Conservation (phyloP, 768 basidiomycete species). For the Boletus subcaerulescens region DNA sequence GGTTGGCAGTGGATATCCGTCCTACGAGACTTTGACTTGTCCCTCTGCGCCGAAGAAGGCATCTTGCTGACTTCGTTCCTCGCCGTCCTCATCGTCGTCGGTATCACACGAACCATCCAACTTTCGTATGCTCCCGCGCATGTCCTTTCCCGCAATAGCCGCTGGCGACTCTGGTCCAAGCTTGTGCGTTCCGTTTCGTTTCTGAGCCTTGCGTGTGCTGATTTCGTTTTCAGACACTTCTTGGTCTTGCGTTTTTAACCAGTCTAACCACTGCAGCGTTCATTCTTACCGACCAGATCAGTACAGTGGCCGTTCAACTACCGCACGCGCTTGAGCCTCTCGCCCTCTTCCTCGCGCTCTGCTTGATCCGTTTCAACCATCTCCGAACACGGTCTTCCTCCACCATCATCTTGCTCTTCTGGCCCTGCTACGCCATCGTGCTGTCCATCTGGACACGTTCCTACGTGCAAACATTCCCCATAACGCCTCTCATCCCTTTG, state of each 20-base stretch:
- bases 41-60: conserved; percentile 80
- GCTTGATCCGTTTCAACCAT: conserved; percentile 67
- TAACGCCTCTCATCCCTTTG: conserved; percentile 39
- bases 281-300: conserved; percentile 36
- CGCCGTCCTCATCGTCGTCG: conserved; percentile 41
- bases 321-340: conserved; percentile 59
- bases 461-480: conserved; percentile 30
- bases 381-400: conserved; percentile 68
- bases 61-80: conserved; percentile 56
- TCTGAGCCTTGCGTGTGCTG: not conserved
- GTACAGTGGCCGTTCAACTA: conserved; percentile 41
- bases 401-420: conserved; percentile 73
- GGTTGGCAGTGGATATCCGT: conserved; percentile 65
- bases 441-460: conserved; percentile 64
- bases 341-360: conserved; percentile 44
- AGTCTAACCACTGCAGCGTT: conserved; percentile 45
- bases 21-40: conserved; percentile 67
- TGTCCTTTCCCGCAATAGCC: conserved; percentile 45
- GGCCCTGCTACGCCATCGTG: conserved; percentile 61
- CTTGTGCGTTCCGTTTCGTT: conserved; percentile 47
- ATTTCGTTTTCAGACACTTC: conserved; percentile 40
- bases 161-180: conserved; percentile 55
- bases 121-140: conserved; percentile 23
- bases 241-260: conserved; percentile 43
- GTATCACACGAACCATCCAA: conserved; percentile 39